These are phyloP conservation scores for Nakaseomyces sp. DNA, from an alignment of 1,139 yeast species.

Conservation along the genomic window DNA sequence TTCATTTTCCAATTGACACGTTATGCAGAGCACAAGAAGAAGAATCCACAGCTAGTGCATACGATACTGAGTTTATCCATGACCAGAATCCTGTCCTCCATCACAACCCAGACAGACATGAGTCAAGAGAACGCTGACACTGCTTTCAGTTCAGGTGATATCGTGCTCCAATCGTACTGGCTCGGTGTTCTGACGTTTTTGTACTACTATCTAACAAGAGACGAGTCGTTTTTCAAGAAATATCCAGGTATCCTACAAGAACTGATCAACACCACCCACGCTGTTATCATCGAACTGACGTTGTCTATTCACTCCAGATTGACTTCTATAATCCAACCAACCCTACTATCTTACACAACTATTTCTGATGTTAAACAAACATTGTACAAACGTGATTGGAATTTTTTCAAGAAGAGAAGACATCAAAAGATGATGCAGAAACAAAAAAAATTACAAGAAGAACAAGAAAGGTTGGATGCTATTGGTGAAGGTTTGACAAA, in stretches of 20 bases:
- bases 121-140: constrained; percentile 25
- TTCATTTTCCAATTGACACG: constrained; percentile 58
- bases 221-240: constrained; percentile 42
- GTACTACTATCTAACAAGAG: constrained; percentile 54
- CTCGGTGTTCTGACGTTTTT: constrained; percentile 57
- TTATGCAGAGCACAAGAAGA: constrained; percentile 49
- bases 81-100: constrained; percentile 51
- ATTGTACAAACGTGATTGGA: constrained; percentile 67
- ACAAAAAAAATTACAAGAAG: constrained; percentile 8
- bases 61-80: constrained; percentile 36
- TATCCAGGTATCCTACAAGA: constrained; percentile 57
- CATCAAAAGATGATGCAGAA: constrained; percentile 10
- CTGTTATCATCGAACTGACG: constrained; percentile 54
- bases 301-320: constrained; percentile 57
- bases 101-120: constrained; percentile 34
- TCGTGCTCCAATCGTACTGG: constrained; percentile 67
- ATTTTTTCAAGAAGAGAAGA: constrained; percentile 49
- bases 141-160: constrained; percentile 40
- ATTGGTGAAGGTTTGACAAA: not conserved
- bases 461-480: constrained; percentile 3
- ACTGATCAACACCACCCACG: constrained; percentile 47
- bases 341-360: constrained; percentile 54
- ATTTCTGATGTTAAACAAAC: constrained; percentile 53
- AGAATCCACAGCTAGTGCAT: constrained; percentile 50
- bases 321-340: constrained; percentile 48